A percentile compares a stretch with the other conserved stretches of the same genome.
These are phyloP conservation scores for Diaporthe sp. DNA, from an alignment of 2,329 filamentous ascomycete species.

Conservation along the genomic window DNA sequence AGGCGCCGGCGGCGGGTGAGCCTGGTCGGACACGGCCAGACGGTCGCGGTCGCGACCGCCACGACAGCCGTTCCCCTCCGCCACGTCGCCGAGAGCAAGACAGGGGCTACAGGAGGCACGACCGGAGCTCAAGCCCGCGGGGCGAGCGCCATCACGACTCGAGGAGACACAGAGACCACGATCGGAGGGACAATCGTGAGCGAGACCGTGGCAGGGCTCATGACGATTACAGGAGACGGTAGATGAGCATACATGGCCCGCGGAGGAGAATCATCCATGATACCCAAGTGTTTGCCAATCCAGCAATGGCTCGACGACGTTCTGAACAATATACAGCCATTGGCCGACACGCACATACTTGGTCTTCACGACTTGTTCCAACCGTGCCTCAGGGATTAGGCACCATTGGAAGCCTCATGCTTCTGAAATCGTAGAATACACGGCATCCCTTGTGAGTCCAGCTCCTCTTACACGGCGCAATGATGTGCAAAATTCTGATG, in stretches of 20 bases:
- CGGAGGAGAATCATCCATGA: not conserved
- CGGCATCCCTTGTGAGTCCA: not conserved
- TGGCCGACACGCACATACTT: not conserved
- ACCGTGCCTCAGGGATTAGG: not conserved
- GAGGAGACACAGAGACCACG: conserved; percentile 41
- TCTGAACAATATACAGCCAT: not conserved
- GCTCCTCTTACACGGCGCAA: not conserved
- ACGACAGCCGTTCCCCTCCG: conserved; percentile 17
- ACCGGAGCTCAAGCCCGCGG: conserved; percentile 51
- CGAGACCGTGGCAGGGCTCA: conserved; percentile 45
- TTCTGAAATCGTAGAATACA: not conserved
- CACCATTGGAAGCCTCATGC: not conserved
- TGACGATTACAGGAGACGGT: conserved; percentile 38
- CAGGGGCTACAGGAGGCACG: conserved; percentile 50
- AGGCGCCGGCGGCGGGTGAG: conserved; percentile 44
- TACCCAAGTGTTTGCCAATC: conserved; percentile 1
- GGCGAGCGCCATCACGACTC: conserved; percentile 38
- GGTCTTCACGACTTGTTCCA: not conserved
- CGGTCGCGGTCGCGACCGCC: conserved; percentile 10
- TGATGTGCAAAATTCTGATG: not conserved
- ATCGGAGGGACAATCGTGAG: conserved; percentile 27
- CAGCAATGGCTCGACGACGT: not conserved
- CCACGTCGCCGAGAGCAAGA: conserved; percentile 30
- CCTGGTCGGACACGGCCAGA: not conserved
- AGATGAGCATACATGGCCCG: not conserved